These are phyloP conservation scores for Wickerhamomyces bisporus DNA, from an alignment of 805 yeast genomes.

Conservation along the genomic window DNA sequence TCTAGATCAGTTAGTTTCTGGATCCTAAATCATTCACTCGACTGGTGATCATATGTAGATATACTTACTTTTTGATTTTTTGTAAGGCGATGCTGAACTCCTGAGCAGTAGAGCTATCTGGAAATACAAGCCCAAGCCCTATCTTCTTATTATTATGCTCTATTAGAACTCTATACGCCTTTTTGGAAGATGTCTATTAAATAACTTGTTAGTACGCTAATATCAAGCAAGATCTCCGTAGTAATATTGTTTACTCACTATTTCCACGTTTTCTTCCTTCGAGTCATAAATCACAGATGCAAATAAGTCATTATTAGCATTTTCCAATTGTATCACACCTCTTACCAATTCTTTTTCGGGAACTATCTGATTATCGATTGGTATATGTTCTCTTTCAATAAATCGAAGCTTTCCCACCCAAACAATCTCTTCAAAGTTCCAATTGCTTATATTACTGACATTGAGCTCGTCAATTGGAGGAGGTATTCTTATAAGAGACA, in stretches of 20 bases:
- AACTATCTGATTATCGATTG: not conserved
- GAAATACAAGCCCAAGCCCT: constrained; percentile 37
- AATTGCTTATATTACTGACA: constrained; percentile 12
- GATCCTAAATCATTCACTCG: too few relatives aligned
- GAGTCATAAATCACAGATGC: constrained; percentile 30
- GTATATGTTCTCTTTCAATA: constrained; percentile 16
- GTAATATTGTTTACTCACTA: too few relatives aligned
- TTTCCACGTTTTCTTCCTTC: constrained; percentile 26
- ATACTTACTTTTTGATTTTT: constrained; percentile 23
- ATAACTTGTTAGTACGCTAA: not conserved
- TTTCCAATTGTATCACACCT: constrained; percentile 9
- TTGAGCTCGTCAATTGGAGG: constrained; percentile 8
- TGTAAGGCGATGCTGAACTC: constrained; percentile 34
- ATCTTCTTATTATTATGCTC: constrained; percentile 28
- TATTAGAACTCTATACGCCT: constrained; percentile 32
- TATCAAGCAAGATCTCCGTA: too few relatives aligned
- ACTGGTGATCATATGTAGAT: too few relatives aligned
- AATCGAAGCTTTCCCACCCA: constrained; percentile 31
- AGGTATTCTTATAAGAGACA: constrained; percentile 8
- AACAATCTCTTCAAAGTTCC: constrained; percentile 30
- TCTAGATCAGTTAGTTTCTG: too few relatives aligned
- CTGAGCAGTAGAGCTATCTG: constrained; percentile 27
- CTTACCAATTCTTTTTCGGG: not conserved
- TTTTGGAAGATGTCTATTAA: constrained; percentile 12
- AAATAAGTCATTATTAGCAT: constrained; percentile 25